Percentiles rank a stretch among this genome's conserved stretches.
phyloP scores from a whole-genome alignment of 2,329 filamentous ascomycete species.

The Nemania abortiva region DNA sequence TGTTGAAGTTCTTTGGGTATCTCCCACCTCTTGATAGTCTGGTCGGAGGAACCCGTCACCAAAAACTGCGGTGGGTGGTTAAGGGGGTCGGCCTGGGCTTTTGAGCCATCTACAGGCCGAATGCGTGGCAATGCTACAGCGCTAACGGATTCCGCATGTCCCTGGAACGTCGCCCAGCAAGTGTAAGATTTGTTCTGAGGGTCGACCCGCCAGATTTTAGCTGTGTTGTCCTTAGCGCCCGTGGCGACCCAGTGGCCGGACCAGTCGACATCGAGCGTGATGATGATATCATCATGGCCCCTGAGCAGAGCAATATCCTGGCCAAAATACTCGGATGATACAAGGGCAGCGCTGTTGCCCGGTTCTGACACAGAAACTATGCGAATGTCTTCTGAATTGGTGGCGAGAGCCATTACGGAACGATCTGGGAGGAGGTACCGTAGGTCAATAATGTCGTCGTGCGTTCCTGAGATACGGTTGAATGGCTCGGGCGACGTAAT shows the following conservation, averaged over 20 bases:
- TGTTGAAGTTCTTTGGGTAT: conserved; percentile 69
- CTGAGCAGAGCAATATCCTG: conserved; percentile 88
- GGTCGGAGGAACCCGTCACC: conserved; percentile 93
- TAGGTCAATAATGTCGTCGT: conserved; percentile 97
- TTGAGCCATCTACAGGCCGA: conserved; percentile 74
- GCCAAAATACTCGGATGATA: conserved; percentile 77
- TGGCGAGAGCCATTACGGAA: conserved; percentile 88
- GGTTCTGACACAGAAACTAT: conserved; percentile 77
- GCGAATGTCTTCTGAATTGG: conserved; percentile 93
- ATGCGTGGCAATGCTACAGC: conserved; percentile 85
- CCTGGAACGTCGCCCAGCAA: conserved; percentile 86
- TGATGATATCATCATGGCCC: conserved; percentile 95
- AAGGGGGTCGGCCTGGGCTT: conserved; percentile 78
- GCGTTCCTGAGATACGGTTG: conserved; percentile 90
- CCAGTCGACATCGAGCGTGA: conserved; percentile 94
- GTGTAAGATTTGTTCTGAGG: conserved; percentile 77
- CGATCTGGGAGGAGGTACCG: conserved; percentile 85
- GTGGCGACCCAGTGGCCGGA: conserved; percentile 97
- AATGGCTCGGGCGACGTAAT: conserved; percentile 64
- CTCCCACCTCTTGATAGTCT: conserved; percentile 95
- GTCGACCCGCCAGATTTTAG: conserved; percentile 90
- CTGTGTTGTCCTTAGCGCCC: conserved; percentile 96
- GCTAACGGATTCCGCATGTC: conserved; percentile 93
- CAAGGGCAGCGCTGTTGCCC: conserved; percentile 48
- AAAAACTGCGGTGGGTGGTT: conserved; percentile 85